Evolutionary conservation across 2,329 filamentous ascomycete species (phyloP).

Genomic region (Ceratocystis alfenasii): DNA sequence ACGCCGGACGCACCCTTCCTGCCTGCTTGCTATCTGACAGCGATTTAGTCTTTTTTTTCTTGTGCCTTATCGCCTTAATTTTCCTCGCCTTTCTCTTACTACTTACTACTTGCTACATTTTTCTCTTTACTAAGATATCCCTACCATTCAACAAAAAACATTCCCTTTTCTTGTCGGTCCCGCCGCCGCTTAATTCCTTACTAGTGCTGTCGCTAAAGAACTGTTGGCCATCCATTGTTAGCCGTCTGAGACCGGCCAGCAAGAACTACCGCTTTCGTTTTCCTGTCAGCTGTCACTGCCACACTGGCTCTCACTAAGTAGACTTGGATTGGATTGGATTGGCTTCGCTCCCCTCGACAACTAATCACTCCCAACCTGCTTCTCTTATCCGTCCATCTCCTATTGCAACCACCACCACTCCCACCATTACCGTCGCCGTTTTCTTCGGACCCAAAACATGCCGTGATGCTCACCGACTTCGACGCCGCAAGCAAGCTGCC

Average conservation of each 20-base stretch:
- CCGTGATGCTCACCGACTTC: conserved; percentile 6
- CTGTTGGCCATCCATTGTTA: neutral
- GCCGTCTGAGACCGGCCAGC: conserved; percentile 1
- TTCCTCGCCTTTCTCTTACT: conserved; percentile 3
- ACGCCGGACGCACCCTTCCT: neutral
- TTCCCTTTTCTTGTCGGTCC: neutral
- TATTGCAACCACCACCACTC: neutral
- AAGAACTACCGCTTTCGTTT: conserved; percentile 7
- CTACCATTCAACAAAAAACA: neutral
- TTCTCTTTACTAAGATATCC: neutral
- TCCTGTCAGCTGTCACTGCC: neutral
- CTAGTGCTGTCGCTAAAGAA: conserved; percentile 3
- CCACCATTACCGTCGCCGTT: neutral
- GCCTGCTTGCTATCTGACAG: neutral
- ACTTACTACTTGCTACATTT: neutral
- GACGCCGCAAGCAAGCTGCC: conserved; percentile 4
- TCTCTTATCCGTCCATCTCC: neutral
- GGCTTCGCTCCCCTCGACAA: too few relatives aligned
- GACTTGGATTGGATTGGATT: too few relatives aligned
- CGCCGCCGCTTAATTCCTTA: conserved; percentile 5
- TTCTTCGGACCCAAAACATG: neutral
- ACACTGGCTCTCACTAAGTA: neutral
- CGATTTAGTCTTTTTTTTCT: neutral
- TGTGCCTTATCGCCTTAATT: neutral
- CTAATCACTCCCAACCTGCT: too few relatives aligned